phyloP scores from a whole-genome alignment of 2,329 filamentous ascomycete genomes.

The Epichloe aotearoae region DNA sequence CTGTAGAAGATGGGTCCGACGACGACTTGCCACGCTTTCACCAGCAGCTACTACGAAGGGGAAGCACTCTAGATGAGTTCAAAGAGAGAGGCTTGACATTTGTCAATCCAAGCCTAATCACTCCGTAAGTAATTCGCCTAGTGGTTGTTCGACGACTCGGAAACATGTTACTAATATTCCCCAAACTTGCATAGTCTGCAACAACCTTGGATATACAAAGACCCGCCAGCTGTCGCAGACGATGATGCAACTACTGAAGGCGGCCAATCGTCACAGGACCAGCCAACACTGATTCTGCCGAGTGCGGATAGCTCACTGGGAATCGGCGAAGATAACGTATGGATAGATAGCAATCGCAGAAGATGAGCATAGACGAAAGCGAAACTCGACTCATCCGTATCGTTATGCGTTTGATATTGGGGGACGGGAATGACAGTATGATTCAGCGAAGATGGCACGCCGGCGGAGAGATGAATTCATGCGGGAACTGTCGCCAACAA shows the following conservation, averaged over 20 bases:
- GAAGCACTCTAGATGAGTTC: slow-evolving; percentile 59
- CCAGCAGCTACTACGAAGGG: slow-evolving; percentile 32
- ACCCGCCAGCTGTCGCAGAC: slow-evolving; percentile 31
- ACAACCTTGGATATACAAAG: slow-evolving; percentile 54
- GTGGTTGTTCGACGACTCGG: background rate
- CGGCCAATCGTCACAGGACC: slow-evolving; percentile 8
- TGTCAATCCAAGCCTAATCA: slow-evolving; percentile 61
- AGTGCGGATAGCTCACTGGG: slow-evolving; percentile 23
- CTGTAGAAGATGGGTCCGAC: slow-evolving; percentile 23
- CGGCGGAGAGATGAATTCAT: background rate
- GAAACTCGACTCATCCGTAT: too few species aligned
- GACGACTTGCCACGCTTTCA: slow-evolving; percentile 30
- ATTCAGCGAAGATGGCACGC: background rate
- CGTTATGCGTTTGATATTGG: background rate
- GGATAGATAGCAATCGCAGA: slow-evolving; percentile 15
- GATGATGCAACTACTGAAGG: slow-evolving; percentile 16
- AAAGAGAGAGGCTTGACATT: slow-evolving; percentile 58
- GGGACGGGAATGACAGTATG: background rate
- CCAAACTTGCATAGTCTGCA: slow-evolving; percentile 35
- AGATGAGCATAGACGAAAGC: background rate
- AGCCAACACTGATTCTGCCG: slow-evolving; percentile 17
- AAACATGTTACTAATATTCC: background rate
- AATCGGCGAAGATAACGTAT: slow-evolving; percentile 27
- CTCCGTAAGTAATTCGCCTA: slow-evolving; percentile 40
- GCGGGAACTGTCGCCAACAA: background rate